These are phyloP conservation scores for Seminavis robusta DNA, from an alignment of 108 stramenopile species.

Conservation along the genomic window DNA sequence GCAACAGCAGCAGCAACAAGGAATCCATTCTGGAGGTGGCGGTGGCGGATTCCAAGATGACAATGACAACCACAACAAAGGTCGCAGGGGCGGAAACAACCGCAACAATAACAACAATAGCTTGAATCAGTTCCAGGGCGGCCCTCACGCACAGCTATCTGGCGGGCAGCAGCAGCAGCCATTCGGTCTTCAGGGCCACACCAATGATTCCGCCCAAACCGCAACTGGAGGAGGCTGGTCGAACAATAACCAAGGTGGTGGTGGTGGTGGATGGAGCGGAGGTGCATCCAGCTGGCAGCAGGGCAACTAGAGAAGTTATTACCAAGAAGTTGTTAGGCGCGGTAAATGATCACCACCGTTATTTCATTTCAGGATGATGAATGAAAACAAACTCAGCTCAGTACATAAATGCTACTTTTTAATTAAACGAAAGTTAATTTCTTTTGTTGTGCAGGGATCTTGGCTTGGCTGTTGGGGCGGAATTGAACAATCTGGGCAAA, in stretches of 20 bases:
- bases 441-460: no score
- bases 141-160: slow-evolving; percentile 31
- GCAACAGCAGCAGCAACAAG: slow-evolving; percentile 24
- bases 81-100: slow-evolving; percentile 43
- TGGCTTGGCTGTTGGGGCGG: no score
- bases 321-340: no score
- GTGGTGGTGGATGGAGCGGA: slow-evolving; percentile 37
- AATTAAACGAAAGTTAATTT: no score
- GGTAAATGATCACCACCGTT: no score
- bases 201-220: slow-evolving; percentile 24
- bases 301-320: no score
- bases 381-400: no score
- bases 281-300: slow-evolving; percentile 44
- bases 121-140: slow-evolving; percentile 50
- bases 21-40: slow-evolving; percentile 41
- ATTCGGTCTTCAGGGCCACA: slow-evolving; percentile 58
- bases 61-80: slow-evolving; percentile 51
- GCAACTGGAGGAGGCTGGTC: slow-evolving; percentile 47
- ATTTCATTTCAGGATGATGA: no score
- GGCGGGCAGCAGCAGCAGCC: slow-evolving; percentile 41
- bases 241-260: slow-evolving; percentile 12
- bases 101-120: not conserved
- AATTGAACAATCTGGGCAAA: no score
- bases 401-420: no score
- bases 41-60: slow-evolving; percentile 50